These are phyloP conservation scores for Glycyrrhiza uralensis DNA, from an alignment of 306 rosid genomes.

Conservation along the genomic window DNA sequence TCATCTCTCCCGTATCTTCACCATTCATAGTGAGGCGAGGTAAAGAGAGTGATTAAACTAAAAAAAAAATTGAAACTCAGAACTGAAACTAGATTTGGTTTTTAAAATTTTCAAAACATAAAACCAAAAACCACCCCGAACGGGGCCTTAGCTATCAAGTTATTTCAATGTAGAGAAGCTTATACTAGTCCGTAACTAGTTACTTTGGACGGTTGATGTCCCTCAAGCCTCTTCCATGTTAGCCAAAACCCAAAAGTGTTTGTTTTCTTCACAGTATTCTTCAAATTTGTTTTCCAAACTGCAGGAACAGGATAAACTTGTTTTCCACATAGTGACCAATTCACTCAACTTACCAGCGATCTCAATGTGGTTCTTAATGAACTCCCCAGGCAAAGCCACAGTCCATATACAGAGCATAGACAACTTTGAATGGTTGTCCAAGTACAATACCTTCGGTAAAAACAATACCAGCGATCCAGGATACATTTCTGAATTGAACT, in stretches of 20 bases:
- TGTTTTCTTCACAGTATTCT: slow-evolving; percentile 4
- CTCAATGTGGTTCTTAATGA: slow-evolving; percentile 35
- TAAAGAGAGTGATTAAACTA: too few relatives aligned
- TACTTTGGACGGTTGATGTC: slow-evolving; percentile 13
- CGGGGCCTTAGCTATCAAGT: neutral
- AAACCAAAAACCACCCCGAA: too few relatives aligned
- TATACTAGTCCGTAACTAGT: neutral
- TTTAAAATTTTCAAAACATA: too few relatives aligned
- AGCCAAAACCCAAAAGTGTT: neutral
- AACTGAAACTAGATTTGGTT: too few relatives aligned
- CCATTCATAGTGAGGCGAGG: too few relatives aligned
- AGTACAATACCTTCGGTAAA: slow-evolving; percentile 9
- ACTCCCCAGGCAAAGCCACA: slow-evolving; percentile 30
- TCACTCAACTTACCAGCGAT: slow-evolving; percentile 26
- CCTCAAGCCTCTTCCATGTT: neutral
- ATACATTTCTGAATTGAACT: slow-evolving; percentile 24
- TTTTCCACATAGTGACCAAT: slow-evolving; percentile 28
- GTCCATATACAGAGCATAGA: slow-evolving; percentile 26
- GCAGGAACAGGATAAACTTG: slow-evolving; percentile 32
- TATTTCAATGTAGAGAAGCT: slow-evolving; percentile 4
- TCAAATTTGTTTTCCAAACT: neutral
- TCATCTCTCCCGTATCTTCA: too few relatives aligned
- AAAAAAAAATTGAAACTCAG: too few relatives aligned
- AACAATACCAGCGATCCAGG: neutral
- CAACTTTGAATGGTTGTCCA: slow-evolving; percentile 21